Conservation (phyloP, 2,329 filamentous ascomycete species). For the Ilyonectria sp. region DNA sequence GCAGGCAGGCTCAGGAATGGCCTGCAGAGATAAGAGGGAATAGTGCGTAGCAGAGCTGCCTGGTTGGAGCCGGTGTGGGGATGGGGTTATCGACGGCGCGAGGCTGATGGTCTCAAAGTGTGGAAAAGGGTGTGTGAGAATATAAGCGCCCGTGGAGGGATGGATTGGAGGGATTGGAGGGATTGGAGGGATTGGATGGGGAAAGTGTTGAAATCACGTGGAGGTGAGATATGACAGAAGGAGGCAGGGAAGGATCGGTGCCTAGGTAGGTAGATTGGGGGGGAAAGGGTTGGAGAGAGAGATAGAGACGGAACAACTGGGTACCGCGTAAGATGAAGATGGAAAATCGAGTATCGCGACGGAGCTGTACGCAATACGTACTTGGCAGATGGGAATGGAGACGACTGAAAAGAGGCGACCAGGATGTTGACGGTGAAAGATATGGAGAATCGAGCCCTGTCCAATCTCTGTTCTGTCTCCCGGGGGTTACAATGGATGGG, state of each 20-base stretch:
- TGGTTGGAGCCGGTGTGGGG: neutral
- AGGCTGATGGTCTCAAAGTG: neutral
- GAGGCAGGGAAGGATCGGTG: neutral
- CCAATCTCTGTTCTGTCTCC: neutral
- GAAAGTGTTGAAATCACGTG: slow-evolving; percentile 2
- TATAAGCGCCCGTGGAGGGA: neutral
- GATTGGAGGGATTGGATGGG: neutral
- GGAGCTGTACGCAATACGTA: neutral
- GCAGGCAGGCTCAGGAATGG: slow-evolving; percentile 8
- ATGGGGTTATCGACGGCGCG: neutral
- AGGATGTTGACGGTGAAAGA: neutral
- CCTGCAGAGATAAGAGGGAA: slow-evolving; percentile 3
- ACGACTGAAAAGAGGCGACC: neutral
- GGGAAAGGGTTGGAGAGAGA: neutral
- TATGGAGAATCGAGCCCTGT: neutral
- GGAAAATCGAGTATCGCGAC: neutral
- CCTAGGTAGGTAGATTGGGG: no score
- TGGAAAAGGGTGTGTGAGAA: neutral
- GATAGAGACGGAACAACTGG: neutral
- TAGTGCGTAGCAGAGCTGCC: neutral
- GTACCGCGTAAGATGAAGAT: neutral
- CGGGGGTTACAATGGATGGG: neutral
- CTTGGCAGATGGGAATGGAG: neutral
- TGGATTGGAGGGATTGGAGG: neutral
- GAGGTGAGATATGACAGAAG: slow-evolving; percentile 1